These are phyloP conservation scores for Tilletiaria anomala DNA, from an alignment of 1,284 basidiomycete genomes.

Conservation along the genomic window DNA sequence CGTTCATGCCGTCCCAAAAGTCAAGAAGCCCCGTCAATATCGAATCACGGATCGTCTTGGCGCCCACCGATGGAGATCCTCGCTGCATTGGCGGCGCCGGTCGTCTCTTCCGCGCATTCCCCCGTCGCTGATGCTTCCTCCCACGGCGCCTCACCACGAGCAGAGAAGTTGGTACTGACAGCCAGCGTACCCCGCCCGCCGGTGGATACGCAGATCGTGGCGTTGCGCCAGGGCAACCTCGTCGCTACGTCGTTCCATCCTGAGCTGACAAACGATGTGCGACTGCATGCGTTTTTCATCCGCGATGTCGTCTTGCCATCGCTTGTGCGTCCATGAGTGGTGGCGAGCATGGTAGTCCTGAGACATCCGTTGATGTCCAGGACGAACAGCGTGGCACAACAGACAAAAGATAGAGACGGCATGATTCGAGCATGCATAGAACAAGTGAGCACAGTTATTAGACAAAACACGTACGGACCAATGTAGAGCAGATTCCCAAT, in stretches of 20 bases:
- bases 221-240: conserved; percentile 67
- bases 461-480: too few species aligned
- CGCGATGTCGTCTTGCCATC: conserved; percentile 29
- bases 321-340: too few species aligned
- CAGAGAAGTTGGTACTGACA: neutral
- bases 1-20: too few species aligned
- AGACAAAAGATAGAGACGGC: too few species aligned
- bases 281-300: conserved; percentile 79
- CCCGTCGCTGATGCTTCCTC: conserved; percentile 42
- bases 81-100: neutral
- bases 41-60: too few species aligned
- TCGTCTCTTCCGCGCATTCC: neutral
- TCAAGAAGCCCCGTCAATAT: too few species aligned
- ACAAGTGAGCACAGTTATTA: too few species aligned
- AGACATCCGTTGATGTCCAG: too few species aligned
- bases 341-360: too few species aligned
- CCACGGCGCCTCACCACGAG: conserved; percentile 41
- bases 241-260: conserved; percentile 88
- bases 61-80: neutral
- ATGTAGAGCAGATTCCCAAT: too few species aligned
- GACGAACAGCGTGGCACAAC: too few species aligned
- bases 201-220: conserved; percentile 55
- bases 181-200: conserved; percentile 7
- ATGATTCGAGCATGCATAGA: too few species aligned
- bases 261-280: conserved; percentile 69